A percentile compares a stretch with the other conserved stretches of the same genome.
Evolutionary conservation across 78 protist genomes (phyloP).

Genomic region (Anaeramoeba flamelloides): DNA sequence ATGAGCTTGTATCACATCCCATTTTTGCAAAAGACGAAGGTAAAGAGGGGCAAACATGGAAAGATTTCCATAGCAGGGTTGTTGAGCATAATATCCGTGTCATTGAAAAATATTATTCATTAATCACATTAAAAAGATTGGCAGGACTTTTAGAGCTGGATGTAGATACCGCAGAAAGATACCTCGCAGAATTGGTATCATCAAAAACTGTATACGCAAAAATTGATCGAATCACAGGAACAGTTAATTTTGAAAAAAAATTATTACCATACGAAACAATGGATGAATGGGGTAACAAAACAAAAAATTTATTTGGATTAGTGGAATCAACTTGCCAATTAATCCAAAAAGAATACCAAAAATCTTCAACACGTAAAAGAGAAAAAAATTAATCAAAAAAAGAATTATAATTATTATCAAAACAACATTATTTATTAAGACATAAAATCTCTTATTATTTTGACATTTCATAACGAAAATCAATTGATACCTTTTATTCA

Average conservation of each 20-base stretch:
- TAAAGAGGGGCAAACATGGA: neutral
- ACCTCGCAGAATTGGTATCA: conserved; percentile 35
- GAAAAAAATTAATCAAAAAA: no score
- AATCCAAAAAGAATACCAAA: conserved; percentile 51
- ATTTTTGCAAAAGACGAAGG: no score
- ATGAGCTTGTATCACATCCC: no score
- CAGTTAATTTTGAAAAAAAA: conserved; percentile 19
- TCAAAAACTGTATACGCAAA: conserved; percentile 35
- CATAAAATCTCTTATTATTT: no score
- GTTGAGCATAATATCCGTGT: conserved; percentile 35
- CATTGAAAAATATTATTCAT: conserved; percentile 41
- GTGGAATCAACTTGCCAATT: conserved; percentile 54
- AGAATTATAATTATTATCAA: no score
- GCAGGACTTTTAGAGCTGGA: conserved; percentile 34
- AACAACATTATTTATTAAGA: no score
- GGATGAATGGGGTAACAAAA: conserved; percentile 42
- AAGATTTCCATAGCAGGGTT: neutral
- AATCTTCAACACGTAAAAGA: no score
- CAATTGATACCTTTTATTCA: no score
- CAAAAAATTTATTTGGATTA: conserved; percentile 27
- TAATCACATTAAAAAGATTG: conserved; percentile 34
- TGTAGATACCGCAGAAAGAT: conserved; percentile 11
- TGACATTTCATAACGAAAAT: no score
- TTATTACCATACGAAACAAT: conserved; percentile 32
- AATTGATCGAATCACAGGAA: conserved; percentile 48